Percentiles rank a stretch among this genome's conserved stretches.
Conservation (phyloP, 257 asterid species). For the Paulownia fortunei region DNA sequence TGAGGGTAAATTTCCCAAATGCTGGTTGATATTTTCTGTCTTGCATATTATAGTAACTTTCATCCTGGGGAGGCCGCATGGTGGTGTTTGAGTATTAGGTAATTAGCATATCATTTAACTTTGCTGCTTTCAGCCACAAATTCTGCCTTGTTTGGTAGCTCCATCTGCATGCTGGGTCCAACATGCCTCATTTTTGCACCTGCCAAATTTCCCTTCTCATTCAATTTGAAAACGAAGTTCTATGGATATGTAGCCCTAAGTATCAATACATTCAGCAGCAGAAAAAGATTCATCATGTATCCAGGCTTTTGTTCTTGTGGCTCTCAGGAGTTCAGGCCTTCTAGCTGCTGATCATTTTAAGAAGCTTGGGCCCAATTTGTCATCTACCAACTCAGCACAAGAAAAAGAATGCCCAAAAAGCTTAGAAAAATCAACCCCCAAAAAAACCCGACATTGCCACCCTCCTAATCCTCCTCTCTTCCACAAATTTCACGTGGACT, state of each 20-base stretch:
- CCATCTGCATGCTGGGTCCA: conserved; percentile 17
- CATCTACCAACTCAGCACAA: conserved; percentile 28
- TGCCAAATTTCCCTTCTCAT: conserved; percentile 28
- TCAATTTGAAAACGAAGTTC: not conserved
- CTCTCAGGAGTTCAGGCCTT: not conserved
- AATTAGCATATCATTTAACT: not conserved
- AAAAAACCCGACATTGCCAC: not conserved
- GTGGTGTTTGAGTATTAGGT: not conserved
- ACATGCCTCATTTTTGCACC: conserved; percentile 12
- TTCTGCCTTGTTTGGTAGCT: conserved; percentile 29
- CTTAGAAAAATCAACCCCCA: not conserved
- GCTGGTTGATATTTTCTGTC: not conserved
- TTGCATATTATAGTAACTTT: not conserved
- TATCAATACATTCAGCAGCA: not conserved
- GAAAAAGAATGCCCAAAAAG: not conserved
- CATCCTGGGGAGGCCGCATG: conserved; percentile 11
- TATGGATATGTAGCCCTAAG: not conserved
- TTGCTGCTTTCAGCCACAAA: conserved; percentile 28
- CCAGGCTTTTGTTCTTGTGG: conserved; percentile 20
- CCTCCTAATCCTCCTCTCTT: not conserved
- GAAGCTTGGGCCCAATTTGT: conserved; percentile 17
- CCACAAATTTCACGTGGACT: conserved; percentile 3
- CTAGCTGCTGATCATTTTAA: not conserved
- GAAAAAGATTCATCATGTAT: conserved; percentile 16
- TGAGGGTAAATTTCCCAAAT: not conserved